Base-by-base conservation (phyloP, 257 asterid species). In the Oldenlandia corymbosa region DNA sequence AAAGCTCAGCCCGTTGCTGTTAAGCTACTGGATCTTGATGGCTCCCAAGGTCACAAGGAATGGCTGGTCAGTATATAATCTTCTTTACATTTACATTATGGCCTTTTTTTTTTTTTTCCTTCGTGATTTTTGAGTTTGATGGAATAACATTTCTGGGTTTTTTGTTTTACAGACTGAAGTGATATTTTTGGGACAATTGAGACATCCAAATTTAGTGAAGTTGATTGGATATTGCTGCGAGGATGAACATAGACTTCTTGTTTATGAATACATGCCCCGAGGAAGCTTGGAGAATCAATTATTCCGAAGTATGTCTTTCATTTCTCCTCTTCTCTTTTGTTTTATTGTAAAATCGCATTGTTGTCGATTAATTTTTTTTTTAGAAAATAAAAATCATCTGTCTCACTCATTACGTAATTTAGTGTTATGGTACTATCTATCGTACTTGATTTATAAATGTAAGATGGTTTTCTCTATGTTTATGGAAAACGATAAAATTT, bases 1-100 rank as follows among this genome's bases (percentile, higher is more conserved):
- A 92, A 85, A 72, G 97, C 97, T 58, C 98, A 92, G 81, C 95
- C 98, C 45, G 95, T 92, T 4, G 98, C 98, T 1, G 97, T 92
- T 27, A 92, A 92, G 80, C 88, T 85, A 36, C 83, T 92, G 26
- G 97, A 92, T 65, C 81, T 92, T 61, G 98, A 88, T 69, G 97
- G 98, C 55, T 20, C 86, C 0, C 98, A 92, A 49, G 98, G 98
- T 5, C 98, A 92, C 54, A 65, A 82, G 56, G 98, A 92, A 78
- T 92, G 98, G 98, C 87, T 92, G 97, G 98, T 92, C 76, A 0
- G 64, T 10, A 5, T n/a, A 3, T 18, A 21, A 18, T n/a, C 20
- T 45, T 45, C 50, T 45, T 16, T 11, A 0, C 23, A 4, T 34
- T 43, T 0, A 20, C 0, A 18, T 37, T 20, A 20, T 23, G 10